A percentile compares a stretch with the other conserved stretches of the same genome.
These are phyloP conservation scores for Litsea cubeba DNA, from an alignment of 164 flowering plant genomes.

Conservation along the genomic window DNA sequence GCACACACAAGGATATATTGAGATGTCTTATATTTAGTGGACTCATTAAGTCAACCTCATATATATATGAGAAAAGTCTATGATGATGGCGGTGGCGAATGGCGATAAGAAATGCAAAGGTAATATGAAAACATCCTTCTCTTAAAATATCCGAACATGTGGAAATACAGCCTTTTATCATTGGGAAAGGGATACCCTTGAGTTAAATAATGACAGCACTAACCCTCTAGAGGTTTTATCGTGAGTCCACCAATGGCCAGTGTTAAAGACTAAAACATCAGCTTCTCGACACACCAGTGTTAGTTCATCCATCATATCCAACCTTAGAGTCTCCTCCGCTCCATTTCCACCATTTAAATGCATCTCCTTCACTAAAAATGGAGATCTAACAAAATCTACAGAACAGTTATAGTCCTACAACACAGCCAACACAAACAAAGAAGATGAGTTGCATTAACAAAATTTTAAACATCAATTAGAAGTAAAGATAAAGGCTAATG, in stretches of 20 bases:
- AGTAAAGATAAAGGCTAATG: background rate
- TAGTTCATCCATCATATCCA: conserved; percentile 70
- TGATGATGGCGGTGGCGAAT: too few relatives aligned
- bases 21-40: too few relatives aligned
- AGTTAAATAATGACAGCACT: conserved; percentile 10
- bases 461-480: too few relatives aligned
- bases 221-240: conserved; percentile 87
- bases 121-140: too few relatives aligned
- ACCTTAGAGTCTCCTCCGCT: conserved; percentile 55
- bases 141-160: too few relatives aligned
- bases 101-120: too few relatives aligned
- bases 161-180: too few relatives aligned
- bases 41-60: too few relatives aligned
- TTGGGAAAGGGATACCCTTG: too few relatives aligned
- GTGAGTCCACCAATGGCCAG: conserved; percentile 99
- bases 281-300: conserved; percentile 61
- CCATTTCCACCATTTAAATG: conserved; percentile 35
- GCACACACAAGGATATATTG: background rate
- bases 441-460: background rate
- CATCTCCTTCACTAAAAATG: conserved; percentile 69
- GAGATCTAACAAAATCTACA: conserved; percentile 63
- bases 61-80: too few relatives aligned
- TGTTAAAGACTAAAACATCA: conserved; percentile 67
- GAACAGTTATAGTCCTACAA: conserved; percentile 72
- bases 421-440: conserved; percentile 9